phyloP scores from a whole-genome alignment of 192 early-diverging fungal species.

The Phlyctochytrium bullatum region DNA sequence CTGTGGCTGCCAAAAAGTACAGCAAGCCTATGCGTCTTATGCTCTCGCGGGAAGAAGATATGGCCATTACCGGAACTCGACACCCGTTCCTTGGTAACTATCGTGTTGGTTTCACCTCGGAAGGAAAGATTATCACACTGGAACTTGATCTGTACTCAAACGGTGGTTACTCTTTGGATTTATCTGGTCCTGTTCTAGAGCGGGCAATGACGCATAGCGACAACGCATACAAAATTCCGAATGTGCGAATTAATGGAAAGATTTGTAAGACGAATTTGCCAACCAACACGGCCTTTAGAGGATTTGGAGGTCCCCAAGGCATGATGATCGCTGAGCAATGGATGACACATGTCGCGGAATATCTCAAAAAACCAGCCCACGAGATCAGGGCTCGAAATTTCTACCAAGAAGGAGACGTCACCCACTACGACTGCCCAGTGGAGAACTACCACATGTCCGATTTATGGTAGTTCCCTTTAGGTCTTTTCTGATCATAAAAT shows the following conservation, averaged over 20 bases:
- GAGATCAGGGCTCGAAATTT: slow-evolving; percentile 63
- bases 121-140: slow-evolving; percentile 65
- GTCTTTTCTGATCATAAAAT: background rate
- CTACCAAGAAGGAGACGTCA: slow-evolving; percentile 66
- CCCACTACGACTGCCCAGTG: slow-evolving; percentile 69
- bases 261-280: slow-evolving; percentile 80
- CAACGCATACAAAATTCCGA: slow-evolving; percentile 77
- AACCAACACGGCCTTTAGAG: slow-evolving; percentile 83
- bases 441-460: slow-evolving; percentile 68
- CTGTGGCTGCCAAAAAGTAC: slow-evolving; percentile 69
- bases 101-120: slow-evolving; percentile 67
- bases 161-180: slow-evolving; percentile 41
- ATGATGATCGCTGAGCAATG: slow-evolving; percentile 78
- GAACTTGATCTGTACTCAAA: slow-evolving; percentile 43
- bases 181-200: slow-evolving; percentile 64
- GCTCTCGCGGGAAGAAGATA: slow-evolving; percentile 84
- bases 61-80: slow-evolving; percentile 55
- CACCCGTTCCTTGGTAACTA: slow-evolving; percentile 80
- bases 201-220: slow-evolving; percentile 72
- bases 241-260: slow-evolving; percentile 61
- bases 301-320: slow-evolving; percentile 84
- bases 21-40: slow-evolving; percentile 68
- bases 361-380: slow-evolving; percentile 59
- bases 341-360: slow-evolving; percentile 76
- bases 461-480: slow-evolving; percentile 45